Evolutionary conservation across 176 grass and related monocot species (phyloP).

Genomic region (Lolium rigidum): DNA sequence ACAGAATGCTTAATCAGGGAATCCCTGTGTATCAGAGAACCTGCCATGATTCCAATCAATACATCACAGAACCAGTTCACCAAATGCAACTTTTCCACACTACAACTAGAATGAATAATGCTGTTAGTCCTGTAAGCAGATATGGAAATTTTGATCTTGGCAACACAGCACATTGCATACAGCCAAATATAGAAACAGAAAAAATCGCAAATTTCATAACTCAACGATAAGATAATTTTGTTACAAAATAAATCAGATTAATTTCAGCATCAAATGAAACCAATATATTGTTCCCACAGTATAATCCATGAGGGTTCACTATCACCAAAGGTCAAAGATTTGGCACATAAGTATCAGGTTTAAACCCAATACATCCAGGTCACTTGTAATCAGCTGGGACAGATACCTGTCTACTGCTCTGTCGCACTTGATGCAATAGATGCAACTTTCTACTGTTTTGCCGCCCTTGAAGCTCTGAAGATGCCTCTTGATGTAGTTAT

Average conservation of each 20-base stretch:
- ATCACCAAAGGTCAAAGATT: neutral
- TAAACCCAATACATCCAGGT: neutral
- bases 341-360: neutral
- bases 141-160: neutral
- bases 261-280: constrained; percentile 9
- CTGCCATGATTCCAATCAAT: constrained; percentile 4
- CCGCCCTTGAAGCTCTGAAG: neutral
- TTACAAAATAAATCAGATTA: neutral
- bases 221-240: neutral
- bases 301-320: neutral
- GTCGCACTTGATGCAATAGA: too few relatives aligned
- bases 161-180: neutral
- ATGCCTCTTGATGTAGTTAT: neutral
- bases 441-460: neutral
- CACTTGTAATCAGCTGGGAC: neutral
- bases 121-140: neutral
- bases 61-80: neutral
- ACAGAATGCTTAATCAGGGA: constrained; percentile 8
- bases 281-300: neutral
- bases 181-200: neutral
- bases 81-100: neutral
- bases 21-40: neutral
- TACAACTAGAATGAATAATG: neutral
- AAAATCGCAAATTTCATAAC: neutral
- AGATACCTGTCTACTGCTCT: neutral